Evolutionary conservation across 2,329 filamentous ascomycete species (phyloP).

Genomic region (Cercospora zeina): DNA sequence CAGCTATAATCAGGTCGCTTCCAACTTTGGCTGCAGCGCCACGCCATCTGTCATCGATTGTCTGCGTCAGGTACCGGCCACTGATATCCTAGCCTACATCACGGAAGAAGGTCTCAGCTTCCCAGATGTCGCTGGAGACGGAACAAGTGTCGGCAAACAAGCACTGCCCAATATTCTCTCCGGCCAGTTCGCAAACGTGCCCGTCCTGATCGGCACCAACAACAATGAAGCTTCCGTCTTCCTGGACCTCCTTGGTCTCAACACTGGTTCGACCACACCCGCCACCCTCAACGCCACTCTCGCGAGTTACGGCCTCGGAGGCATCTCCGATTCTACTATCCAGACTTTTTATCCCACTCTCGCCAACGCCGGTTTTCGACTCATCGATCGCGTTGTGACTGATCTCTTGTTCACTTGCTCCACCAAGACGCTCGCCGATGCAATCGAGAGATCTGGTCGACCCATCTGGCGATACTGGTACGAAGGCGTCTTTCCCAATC

Average conservation of each 20-base stretch:
- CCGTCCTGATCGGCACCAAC: slow-evolving; percentile 34
- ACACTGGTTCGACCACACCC: slow-evolving; percentile 13
- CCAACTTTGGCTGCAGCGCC: slow-evolving; percentile 23
- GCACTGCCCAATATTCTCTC: slow-evolving; percentile 18
- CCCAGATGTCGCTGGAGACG: slow-evolving; percentile 20
- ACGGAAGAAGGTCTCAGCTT: slow-evolving; percentile 29
- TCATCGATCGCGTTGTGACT: slow-evolving; percentile 15
- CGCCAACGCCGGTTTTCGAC: background rate
- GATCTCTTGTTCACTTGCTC: slow-evolving; percentile 36
- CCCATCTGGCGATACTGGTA: slow-evolving; percentile 38
- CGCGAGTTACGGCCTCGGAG: slow-evolving; percentile 21
- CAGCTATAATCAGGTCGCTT: slow-evolving; percentile 22
- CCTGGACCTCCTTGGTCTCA: slow-evolving; percentile 27
- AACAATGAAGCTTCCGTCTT: slow-evolving; percentile 35
- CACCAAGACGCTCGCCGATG: slow-evolving; percentile 22
- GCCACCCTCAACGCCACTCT: slow-evolving; percentile 22
- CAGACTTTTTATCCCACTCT: slow-evolving; percentile 1
- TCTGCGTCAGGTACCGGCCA: slow-evolving; percentile 20
- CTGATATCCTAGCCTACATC: slow-evolving; percentile 22
- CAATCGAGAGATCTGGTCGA: slow-evolving; percentile 21
- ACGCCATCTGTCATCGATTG: slow-evolving; percentile 16
- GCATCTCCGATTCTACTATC: background rate
- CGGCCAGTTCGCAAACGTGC: slow-evolving; percentile 28
- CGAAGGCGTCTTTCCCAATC: slow-evolving; percentile 37
- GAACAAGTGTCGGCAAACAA: slow-evolving; percentile 21